A percentile compares a stretch with the other conserved stretches of the same genome.
Conservation (phyloP, 106 monocot species). For the Apostasia ramifera region DNA sequence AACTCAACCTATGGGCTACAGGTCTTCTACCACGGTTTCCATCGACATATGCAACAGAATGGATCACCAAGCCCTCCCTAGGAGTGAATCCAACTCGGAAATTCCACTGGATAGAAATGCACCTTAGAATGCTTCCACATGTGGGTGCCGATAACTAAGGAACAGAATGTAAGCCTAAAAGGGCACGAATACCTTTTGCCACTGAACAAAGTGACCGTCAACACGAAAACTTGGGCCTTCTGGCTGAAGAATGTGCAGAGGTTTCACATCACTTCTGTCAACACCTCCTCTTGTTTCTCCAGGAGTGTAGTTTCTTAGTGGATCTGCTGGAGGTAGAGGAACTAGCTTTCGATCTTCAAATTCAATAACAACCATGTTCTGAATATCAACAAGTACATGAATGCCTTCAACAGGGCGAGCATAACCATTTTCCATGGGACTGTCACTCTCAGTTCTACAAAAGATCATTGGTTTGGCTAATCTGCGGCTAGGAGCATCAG, state of each 20-base stretch:
- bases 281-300: conserved; percentile 96
- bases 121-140: neutral
- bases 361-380: conserved; percentile 78
- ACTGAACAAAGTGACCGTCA: conserved; percentile 83
- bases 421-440: conserved; percentile 98
- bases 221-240: conserved; percentile 98
- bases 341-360: conserved; percentile 90
- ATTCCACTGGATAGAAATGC: conserved; percentile 55
- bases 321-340: conserved; percentile 91
- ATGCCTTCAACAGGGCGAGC: conserved; percentile 97
- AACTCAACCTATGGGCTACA: conserved; percentile 83
- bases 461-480: conserved; percentile 91
- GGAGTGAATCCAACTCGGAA: conserved; percentile 97
- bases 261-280: conserved; percentile 92
- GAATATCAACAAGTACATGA: conserved; percentile 86
- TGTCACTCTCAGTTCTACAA: conserved; percentile 93
- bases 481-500: conserved; percentile 86
- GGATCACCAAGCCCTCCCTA: conserved; percentile 86
- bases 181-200: conserved; percentile 74
- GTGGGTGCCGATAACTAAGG: no score
- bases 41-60: conserved; percentile 96
- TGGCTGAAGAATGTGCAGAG: conserved; percentile 84
- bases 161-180: neutral
- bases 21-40: conserved; percentile 85
- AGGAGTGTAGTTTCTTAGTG: conserved; percentile 87